Percentiles rank a stretch among this genome's conserved stretches.
These are phyloP conservation scores for Pneumocystis oryctolagi DNA, from an alignment of 1,139 yeast species.

Conservation along the genomic window DNA sequence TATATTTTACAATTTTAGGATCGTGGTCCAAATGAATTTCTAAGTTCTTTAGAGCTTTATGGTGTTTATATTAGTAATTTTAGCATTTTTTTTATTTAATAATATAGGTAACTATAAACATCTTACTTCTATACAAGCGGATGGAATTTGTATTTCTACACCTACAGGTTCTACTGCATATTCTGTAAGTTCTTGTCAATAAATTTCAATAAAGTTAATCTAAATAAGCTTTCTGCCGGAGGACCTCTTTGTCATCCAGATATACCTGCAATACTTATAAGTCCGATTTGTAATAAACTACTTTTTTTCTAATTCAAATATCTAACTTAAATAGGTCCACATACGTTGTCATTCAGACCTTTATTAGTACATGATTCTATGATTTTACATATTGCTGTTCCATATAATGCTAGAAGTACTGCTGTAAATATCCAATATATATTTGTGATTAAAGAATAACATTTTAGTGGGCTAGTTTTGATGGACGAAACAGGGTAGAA, in stretches of 20 bases:
- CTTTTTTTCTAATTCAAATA: not conserved
- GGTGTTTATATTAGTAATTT: constrained; percentile 23
- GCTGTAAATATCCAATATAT: constrained; percentile 25
- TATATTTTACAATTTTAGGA: constrained; percentile 26
- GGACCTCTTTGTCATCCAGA: constrained; percentile 81
- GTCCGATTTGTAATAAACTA: constrained; percentile 47
- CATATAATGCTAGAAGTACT: constrained; percentile 47
- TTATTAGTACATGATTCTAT: constrained; percentile 59
- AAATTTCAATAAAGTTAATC: not conserved
- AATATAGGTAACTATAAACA: constrained; percentile 40
- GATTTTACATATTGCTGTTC: constrained; percentile 53
- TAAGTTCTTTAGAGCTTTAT: constrained; percentile 61
- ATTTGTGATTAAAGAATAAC: not conserved
- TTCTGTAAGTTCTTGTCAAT: constrained; percentile 25
- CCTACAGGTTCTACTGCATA: constrained; percentile 92
- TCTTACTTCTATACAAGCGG: constrained; percentile 74
- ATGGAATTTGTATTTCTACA: constrained; percentile 69
- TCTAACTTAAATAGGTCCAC: constrained; percentile 29
- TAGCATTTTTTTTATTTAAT: not conserved
- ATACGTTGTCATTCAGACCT: constrained; percentile 72
- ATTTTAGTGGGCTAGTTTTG: constrained; percentile 51
- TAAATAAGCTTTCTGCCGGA: constrained; percentile 46
- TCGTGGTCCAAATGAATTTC: constrained; percentile 69
- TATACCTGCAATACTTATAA: constrained; percentile 61
- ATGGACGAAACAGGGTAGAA: constrained; percentile 61